Base-by-base conservation (phyloP, 1,284 basidiomycete species). In the Coriolopsis trogii region DNA sequence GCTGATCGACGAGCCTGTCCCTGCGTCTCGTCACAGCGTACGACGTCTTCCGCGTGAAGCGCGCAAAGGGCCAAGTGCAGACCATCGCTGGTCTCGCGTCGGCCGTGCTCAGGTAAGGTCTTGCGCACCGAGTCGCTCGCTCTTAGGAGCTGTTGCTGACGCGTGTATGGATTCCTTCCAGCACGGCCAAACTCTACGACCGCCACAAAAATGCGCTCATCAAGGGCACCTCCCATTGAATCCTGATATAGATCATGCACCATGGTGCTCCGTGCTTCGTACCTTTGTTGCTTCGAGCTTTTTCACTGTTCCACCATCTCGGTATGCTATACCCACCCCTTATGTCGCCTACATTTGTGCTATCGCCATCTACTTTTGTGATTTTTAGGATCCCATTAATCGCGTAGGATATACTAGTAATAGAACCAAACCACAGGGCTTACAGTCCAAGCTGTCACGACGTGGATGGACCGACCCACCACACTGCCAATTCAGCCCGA, bases 161-260 rank as follows among this genome's bases (percentile, higher is more conserved):
- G 33, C 16, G 20, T 18, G 29, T 21, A 13, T 12, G 6, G 28
- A 6, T 12, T 34, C 3, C 13, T 45, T 34, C 38, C 60, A 90
- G 88, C 67, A 80, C 80, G 40, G 75, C 79, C 44, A 90, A 89
- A 70, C 71, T 89, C 18, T 89, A 84, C 61, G 83, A 89, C 66
- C 79, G 80, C 55, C 85, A 87, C 64, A 81, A 78, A 67, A 78
- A 73, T 49, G 61, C 73, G 30, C 75, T 91, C 55, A 70, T 82
- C 53, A 88, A 86, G 64, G 67, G 73, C 56, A 55, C 64, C 63
- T 65, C 57, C 18, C 53, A 53, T 8, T 59, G 40, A n/a, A n/a
- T n/a, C n/a, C n/a, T n/a, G n/a, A n/a, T n/a, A n/a, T n/a, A n/a
- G n/a, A 53, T 23, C 38, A 42, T 39, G 21, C 24, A 40, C 25